Evolutionary conservation across 2,329 filamentous ascomycete species (phyloP), one percentile per base, ranked within the genome.

Genomic region (Penicillium sclerotiorum): DNA sequence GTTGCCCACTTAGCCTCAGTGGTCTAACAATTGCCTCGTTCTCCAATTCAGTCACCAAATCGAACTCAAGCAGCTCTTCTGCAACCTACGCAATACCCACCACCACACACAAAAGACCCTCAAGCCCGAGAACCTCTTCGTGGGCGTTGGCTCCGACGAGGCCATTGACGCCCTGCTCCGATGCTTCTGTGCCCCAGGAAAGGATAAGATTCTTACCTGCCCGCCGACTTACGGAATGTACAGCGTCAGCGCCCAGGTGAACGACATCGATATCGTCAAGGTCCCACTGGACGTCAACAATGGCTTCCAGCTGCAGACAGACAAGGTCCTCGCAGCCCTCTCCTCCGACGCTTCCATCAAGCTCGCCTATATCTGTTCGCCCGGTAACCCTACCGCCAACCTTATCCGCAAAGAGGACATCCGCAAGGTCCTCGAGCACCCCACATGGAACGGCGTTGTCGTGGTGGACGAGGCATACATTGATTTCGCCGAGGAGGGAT

Each of bases 181-280:
- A 45, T 94, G 89, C 73, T 99, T 99, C 77, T 99, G 94, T 74
- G 77, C 84, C 1, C 94, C 94, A 1, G 90, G 87, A 38, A 81
- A 80, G 58, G 94, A 99, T 74, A 90, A 89, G 67, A 95, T 99
- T 67, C 82, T 99, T 28, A 93, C 90, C 35, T 97, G 93, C 67
- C 94, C 94, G 15, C 94, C 94, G 1, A 99, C 94, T 1, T 99
- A 99, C 71, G 94, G 94, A 74, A 99, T 99, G 94, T 99, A 99
- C 77, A 80, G 84, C 39, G 94, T 99, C 15, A 95, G 90, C 6
- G 94, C 94, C 1, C 88, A 95, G 68, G 87, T 96, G 60, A 99
- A 99, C 76, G 94, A 97, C 66, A 80, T 99, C 17, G 81, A 81
- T 38, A 83, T 97, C 21, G 87, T 95, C 60, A 90, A 88, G 68